phyloP scores from a whole-genome alignment of 192 early-diverging fungal species.

The Phlyctochytrium planicorne region DNA sequence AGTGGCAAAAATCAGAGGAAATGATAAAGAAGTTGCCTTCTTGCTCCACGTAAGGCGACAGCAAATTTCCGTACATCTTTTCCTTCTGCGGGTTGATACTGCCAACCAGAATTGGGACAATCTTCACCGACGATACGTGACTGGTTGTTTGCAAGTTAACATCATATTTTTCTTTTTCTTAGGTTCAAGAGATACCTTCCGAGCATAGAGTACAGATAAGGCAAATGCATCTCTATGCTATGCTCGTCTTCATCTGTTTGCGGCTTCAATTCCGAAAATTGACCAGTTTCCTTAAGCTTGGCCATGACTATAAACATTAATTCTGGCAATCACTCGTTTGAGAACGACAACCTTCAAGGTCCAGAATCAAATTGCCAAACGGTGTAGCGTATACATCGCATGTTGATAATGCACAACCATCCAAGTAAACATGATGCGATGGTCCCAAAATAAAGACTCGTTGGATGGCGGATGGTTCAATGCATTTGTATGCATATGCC shows the following conservation, averaged over 20 bases:
- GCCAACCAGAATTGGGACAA: constrained; percentile 92
- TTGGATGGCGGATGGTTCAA: constrained; percentile 50
- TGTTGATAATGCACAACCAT: constrained; percentile 74
- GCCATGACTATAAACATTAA: constrained; percentile 50
- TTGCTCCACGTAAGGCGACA: constrained; percentile 73
- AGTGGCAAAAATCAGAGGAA: constrained; percentile 99
- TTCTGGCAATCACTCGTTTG: not conserved
- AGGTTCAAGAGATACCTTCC: too few relatives aligned
- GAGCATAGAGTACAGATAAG: constrained; percentile 84
- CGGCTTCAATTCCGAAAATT: constrained; percentile 67
- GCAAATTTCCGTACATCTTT: constrained; percentile 63
- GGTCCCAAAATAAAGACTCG: constrained; percentile 93
- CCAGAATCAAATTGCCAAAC: constrained; percentile 76
- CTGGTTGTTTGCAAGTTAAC: too few relatives aligned
- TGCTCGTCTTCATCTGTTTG: constrained; percentile 89
- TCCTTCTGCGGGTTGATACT: constrained; percentile 61
- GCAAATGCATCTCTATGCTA: constrained; percentile 96
- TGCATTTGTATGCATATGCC: constrained; percentile 81
- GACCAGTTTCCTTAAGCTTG: constrained; percentile 61
- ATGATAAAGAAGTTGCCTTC: constrained; percentile 81
- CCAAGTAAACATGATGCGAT: constrained; percentile 84
- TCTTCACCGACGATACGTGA: too few relatives aligned
- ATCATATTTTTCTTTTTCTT: too few relatives aligned
- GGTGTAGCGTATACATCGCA: constrained; percentile 82
- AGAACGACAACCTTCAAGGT: constrained; percentile 41